Evolutionary conservation across 177 flowering plant species (phyloP).

Genomic region (Vitis hybrid): DNA sequence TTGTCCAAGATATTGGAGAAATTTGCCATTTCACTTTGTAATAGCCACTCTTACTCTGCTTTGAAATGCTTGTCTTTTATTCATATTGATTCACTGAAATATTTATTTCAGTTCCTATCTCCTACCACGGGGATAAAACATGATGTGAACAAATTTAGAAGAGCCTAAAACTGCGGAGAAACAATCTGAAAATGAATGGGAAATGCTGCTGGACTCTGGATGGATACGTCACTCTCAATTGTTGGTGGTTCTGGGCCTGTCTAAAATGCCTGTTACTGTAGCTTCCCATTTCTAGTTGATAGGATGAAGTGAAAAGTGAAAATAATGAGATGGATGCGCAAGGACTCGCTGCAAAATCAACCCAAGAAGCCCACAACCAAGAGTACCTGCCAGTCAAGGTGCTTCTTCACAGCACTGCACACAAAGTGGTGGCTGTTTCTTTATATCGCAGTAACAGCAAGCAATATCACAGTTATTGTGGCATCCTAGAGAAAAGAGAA

Average conservation of each 20-base stretch:
- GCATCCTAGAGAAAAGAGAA: constrained; percentile 34
- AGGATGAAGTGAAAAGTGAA: neutral
- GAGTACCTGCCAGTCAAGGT: constrained; percentile 21
- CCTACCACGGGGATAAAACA: neutral
- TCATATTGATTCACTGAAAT: neutral
- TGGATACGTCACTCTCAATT: neutral
- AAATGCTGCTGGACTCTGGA: neutral
- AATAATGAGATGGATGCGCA: neutral
- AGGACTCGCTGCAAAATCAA: neutral
- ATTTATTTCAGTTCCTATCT: neutral
- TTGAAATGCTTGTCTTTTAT: neutral
- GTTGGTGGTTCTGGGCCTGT: neutral
- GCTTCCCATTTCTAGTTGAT: neutral
- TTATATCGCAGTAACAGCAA: constrained; percentile 52
- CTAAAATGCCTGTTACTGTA: neutral
- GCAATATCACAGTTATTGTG: constrained; percentile 49
- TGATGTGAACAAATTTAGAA: neutral
- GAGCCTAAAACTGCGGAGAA: neutral
- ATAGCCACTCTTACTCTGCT: neutral
- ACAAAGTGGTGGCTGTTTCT: constrained; percentile 53
- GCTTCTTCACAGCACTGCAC: constrained; percentile 46
- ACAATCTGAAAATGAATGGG: neutral
- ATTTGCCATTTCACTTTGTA: neutral
- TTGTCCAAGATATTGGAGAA: neutral
- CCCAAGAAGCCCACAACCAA: neutral